Evolutionary conservation across 129 eudicot genomes (phyloP).

Genomic region (Apium graveolens): DNA sequence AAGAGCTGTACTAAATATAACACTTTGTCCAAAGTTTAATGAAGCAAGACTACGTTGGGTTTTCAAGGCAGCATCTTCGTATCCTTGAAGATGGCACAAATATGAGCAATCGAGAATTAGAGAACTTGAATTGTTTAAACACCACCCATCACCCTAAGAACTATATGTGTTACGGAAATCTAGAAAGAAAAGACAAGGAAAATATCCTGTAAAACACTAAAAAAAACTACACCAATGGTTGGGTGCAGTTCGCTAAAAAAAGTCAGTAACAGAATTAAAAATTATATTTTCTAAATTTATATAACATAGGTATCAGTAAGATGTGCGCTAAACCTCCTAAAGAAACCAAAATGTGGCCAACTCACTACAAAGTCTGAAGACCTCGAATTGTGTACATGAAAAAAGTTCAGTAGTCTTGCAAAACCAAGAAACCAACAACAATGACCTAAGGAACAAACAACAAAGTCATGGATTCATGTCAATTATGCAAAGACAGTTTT

Average conservation of each 20-base stretch:
- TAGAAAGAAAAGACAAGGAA: neutral
- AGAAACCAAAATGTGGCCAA: neutral
- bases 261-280: neutral
- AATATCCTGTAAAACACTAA: neutral
- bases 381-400: neutral
- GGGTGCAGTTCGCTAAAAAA: neutral
- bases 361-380: neutral
- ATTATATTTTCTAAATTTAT: neutral
- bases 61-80: conserved; percentile 92
- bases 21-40: conserved; percentile 84
- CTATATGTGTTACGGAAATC: neutral
- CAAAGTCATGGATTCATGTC: neutral
- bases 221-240: neutral
- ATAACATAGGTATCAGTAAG: neutral
- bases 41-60: conserved; percentile 91
- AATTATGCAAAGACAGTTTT: neutral
- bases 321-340: neutral
- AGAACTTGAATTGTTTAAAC: no score
- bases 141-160: neutral
- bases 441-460: neutral
- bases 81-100: conserved; percentile 38
- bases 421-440: conserved; percentile 1
- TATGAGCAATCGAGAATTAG: neutral
- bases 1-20: conserved; percentile 74
- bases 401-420: neutral